Evolutionary conservation across 2,329 filamentous ascomycete species (phyloP).

Genomic region (Pseudogymnoascus sp.): DNA sequence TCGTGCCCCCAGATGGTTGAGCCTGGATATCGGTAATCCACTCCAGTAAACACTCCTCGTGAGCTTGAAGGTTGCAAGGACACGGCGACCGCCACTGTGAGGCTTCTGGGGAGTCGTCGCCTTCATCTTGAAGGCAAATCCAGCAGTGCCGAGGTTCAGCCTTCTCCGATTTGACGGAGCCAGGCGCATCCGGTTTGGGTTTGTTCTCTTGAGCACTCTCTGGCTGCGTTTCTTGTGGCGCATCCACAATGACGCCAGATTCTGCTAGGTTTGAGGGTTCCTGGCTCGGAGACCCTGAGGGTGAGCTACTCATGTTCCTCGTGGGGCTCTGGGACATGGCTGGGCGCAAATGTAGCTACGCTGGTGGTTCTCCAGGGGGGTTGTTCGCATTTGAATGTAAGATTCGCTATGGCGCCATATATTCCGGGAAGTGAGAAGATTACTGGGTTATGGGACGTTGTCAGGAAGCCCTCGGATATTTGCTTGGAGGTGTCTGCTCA

Average conservation of each 20-base stretch:
- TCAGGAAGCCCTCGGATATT: not conserved
- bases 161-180: not conserved
- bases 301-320: not conserved
- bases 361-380: not conserved
- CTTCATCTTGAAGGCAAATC: slow-evolving; percentile 52
- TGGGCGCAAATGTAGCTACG: not conserved
- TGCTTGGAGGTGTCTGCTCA: not conserved
- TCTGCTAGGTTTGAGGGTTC: not conserved
- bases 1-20: slow-evolving; percentile 36
- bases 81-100: slow-evolving; percentile 77
- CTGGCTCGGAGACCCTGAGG: not conserved
- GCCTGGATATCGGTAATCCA: slow-evolving; percentile 90
- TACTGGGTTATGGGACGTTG: not conserved
- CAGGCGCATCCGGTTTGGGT: not conserved
- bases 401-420: slow-evolving; percentile 1
- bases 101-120: slow-evolving; percentile 37
- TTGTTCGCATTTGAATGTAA: not conserved
- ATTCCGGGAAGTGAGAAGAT: not conserved
- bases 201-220: not conserved
- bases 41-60: slow-evolving; percentile 80
- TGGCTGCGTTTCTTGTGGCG: not conserved
- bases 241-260: not conserved
- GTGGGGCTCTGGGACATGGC: not conserved
- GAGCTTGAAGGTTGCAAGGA: slow-evolving; percentile 80
- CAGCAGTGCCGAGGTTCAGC: slow-evolving; percentile 42